Conservation (phyloP, 2,329 filamentous ascomycete species). For the Sodiomyces alkalinus region DNA sequence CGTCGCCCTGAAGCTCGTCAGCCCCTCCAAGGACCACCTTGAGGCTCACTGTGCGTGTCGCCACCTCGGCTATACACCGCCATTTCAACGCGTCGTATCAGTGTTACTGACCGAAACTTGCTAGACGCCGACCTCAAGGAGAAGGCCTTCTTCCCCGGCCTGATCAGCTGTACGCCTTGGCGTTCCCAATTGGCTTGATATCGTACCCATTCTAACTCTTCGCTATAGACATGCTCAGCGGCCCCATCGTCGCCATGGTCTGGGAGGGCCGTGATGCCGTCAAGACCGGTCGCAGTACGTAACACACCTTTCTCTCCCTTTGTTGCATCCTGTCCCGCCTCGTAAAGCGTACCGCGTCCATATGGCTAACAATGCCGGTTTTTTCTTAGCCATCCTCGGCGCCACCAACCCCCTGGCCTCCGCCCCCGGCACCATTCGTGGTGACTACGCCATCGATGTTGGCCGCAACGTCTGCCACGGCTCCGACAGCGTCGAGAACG, state of each 20-base stretch:
- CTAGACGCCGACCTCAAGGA: slow-evolving; percentile 72
- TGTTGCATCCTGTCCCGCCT: not conserved
- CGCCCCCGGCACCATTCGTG: slow-evolving; percentile 94
- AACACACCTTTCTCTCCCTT: slow-evolving; percentile 1
- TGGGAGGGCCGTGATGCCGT: slow-evolving; percentile 98
- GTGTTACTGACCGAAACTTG: too few relatives aligned
- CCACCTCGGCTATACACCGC: slow-evolving; percentile 13
- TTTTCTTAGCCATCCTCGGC: slow-evolving; percentile 62
- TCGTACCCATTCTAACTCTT: slow-evolving; percentile 6
- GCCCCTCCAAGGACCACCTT: slow-evolving; percentile 84
- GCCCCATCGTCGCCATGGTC: slow-evolving; percentile 97
- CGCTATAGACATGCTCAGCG: slow-evolving; percentile 76
- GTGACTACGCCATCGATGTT: slow-evolving; percentile 64
- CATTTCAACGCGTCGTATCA: too few relatives aligned
- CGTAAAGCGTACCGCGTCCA: too few relatives aligned
- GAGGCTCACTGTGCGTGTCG: slow-evolving; percentile 73
- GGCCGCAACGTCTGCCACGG: slow-evolving; percentile 99
- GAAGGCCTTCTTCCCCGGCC: slow-evolving; percentile 95
- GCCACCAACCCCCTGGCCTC: slow-evolving; percentile 97
- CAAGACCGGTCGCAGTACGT: slow-evolving; percentile 88
- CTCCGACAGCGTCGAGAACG: slow-evolving; percentile 95
- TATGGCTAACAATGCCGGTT: slow-evolving; percentile 10
- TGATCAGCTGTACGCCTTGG: slow-evolving; percentile 64
- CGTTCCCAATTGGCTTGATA: not conserved
- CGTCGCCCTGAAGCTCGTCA: slow-evolving; percentile 87